phyloP scores from a whole-genome alignment of 805 yeast species.

The Ogataea pignaliae region DNA sequence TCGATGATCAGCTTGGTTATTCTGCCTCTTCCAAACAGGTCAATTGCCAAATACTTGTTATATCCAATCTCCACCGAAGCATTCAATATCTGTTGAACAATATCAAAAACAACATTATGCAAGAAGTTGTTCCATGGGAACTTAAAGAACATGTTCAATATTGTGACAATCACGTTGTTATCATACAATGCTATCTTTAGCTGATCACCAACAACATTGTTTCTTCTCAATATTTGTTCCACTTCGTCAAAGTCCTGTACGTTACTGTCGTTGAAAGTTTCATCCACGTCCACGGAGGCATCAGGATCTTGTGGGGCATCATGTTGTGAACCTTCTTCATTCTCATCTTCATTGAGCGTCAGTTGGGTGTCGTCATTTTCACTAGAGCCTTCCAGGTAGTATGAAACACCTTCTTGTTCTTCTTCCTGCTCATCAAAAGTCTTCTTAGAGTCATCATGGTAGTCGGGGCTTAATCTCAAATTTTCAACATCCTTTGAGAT shows the following conservation, averaged over 20 bases:
- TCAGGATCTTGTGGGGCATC: constrained; percentile 30
- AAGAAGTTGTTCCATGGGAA: constrained; percentile 97
- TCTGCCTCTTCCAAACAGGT: constrained; percentile 61
- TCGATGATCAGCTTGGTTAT: constrained; percentile 52
- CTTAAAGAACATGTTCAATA: constrained; percentile 63
- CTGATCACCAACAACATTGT: constrained; percentile 74
- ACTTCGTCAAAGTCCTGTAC: constrained; percentile 15
- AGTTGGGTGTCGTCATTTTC: constrained; percentile 16
- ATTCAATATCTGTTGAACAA: constrained; percentile 89
- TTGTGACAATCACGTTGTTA: constrained; percentile 58
- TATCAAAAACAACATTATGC: constrained; percentile 95
- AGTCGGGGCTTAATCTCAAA: constrained; percentile 21
- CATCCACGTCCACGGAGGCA: constrained; percentile 15
- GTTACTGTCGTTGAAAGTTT: constrained; percentile 7
- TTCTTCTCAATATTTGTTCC: constrained; percentile 37
- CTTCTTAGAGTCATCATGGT: constrained; percentile 4
- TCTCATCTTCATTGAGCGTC: constrained; percentile 19
- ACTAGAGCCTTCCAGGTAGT: constrained; percentile 24
- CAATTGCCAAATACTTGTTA: constrained; percentile 70
- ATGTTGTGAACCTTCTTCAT: constrained; percentile 2
- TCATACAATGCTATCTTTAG: constrained; percentile 81
- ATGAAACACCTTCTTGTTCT: no score
- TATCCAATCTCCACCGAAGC: constrained; percentile 79
- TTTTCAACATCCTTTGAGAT: constrained; percentile 31
- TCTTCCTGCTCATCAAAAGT: not conserved